Base-by-base conservation (phyloP, 805 yeast genomes). In the Lachancea lanzarotensis region DNA sequence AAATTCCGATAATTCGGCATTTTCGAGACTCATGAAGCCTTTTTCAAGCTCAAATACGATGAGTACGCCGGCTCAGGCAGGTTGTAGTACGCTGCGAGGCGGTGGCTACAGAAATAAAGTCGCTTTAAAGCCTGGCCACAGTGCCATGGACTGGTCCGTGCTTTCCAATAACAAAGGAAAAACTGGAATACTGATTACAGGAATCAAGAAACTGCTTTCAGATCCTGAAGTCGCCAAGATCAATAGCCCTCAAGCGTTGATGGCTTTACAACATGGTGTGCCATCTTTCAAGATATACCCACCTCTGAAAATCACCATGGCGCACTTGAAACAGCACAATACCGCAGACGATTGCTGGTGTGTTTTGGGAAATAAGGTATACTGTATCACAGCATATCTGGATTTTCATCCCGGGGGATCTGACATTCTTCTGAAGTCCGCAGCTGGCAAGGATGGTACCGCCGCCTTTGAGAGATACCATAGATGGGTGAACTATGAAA, bases 351-450 rank as follows among this genome's bases (percentile, higher is more conserved):
- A 93, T 58, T 85, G 85, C 47, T 91, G 98, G 98, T 83, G 93
- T 2, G 78, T 78, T 29, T 72, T 91, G 7, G 78, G 78, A 36
- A 86, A 89, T 3, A 83, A 78, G 55, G 95, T 91, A 1, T 91
- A 85, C 68, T 87, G 90, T 57, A 70, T 91, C n/a, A 81, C 96
- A 0, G 80, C 84, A 11, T 91, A 93, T 62, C 59, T 93, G 30
- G 70, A 76, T 44, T 93, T 81, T 62, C 98, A 91, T 54, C 98
- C 98, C 0, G 98, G 98, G 30, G 98, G 98, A 1, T 79, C 72
- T 3, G 79, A 77, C 6, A 86, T 88, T 56, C 67, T 91, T 35
- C 70, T 86, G 78, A 75, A 78, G 41, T 2, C 47, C 22, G 78
- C 84, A 55, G 93, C 95, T 1, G 96, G 96, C 0, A 71, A 72